These are phyloP conservation scores for Wickerhamomyces mucosus DNA, from an alignment of 805 yeast species.

Conservation along the genomic window DNA sequence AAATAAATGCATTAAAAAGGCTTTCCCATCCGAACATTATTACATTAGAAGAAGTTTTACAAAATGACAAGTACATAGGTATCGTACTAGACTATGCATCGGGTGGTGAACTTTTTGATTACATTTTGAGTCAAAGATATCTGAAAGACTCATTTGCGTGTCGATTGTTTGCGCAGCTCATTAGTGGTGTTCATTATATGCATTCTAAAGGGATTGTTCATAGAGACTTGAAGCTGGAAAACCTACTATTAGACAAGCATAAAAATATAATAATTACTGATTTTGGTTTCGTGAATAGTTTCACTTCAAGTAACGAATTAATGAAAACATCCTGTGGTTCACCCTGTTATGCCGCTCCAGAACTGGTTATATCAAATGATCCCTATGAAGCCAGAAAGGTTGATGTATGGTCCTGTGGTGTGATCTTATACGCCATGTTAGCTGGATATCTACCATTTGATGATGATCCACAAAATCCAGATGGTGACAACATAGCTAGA, in stretches of 20 bases:
- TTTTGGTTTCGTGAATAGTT: conserved; percentile 88
- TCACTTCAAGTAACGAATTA: conserved; percentile 46
- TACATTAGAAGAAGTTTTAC: conserved; percentile 82
- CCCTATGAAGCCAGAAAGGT: conserved; percentile 91
- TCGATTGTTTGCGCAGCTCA: conserved; percentile 81
- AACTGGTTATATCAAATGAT: conserved; percentile 75
- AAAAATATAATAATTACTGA: conserved; percentile 64
- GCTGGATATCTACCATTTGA: conserved; percentile 97
- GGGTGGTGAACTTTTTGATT: conserved; percentile 94
- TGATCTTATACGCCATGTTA: conserved; percentile 90
- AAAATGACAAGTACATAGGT: conserved; percentile 91
- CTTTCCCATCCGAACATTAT: conserved; percentile 92
- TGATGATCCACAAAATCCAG: conserved; percentile 94
- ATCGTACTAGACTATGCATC: conserved; percentile 94
- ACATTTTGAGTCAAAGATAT: conserved; percentile 77
- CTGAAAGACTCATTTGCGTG: conserved; percentile 84
- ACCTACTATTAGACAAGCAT: conserved; percentile 44
- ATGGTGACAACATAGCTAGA: conserved; percentile 87
- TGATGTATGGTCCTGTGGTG: conserved; percentile 96
- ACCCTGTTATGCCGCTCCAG: conserved; percentile 99
- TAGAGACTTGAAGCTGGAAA: conserved; percentile 67
- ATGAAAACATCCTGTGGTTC: conserved; percentile 97
- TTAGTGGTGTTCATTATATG: conserved; percentile 85
- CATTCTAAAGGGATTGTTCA: conserved; percentile 66
- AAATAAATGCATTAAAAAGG: conserved; percentile 80